Evolutionary conservation across 2,329 filamentous ascomycete species (phyloP).

Genomic region (Leptosphaerulina australis): DNA sequence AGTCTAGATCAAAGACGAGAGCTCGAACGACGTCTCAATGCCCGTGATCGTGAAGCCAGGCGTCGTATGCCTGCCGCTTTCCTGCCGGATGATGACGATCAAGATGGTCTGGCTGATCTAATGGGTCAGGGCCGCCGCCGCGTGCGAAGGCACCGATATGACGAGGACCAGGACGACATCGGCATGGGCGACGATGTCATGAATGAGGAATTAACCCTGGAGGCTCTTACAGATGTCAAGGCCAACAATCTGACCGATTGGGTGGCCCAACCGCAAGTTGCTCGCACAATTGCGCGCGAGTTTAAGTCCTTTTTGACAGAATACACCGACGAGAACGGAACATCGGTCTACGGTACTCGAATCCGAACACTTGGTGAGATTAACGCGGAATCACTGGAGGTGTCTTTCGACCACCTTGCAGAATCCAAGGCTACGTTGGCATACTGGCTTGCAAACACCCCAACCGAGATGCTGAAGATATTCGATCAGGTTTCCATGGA

Average conservation of each 20-base stretch:
- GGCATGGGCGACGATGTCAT: conserved; percentile 92
- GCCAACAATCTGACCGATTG: conserved; percentile 92
- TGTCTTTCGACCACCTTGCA: conserved; percentile 91
- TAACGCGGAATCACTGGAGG: conserved; percentile 94
- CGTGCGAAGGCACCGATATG: conserved; percentile 85
- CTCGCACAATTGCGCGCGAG: conserved; percentile 91
- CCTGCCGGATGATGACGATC: conserved; percentile 80
- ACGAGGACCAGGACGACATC: conserved; percentile 88
- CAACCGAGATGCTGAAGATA: conserved; percentile 91
- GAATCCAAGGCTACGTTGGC: conserved; percentile 91
- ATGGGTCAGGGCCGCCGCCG: conserved; percentile 74
- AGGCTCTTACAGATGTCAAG: conserved; percentile 91
- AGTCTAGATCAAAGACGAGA: conserved; percentile 69
- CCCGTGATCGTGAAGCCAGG: conserved; percentile 72
- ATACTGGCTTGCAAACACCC: conserved; percentile 95
- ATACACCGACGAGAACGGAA: conserved; percentile 86
- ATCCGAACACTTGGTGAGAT: conserved; percentile 96
- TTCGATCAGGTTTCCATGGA: conserved; percentile 98
- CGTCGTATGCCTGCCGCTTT: conserved; percentile 75
- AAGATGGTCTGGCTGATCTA: conserved; percentile 82
- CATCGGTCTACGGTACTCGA: conserved; percentile 91
- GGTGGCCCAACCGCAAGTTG: conserved; percentile 88
- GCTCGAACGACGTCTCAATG: conserved; percentile 74
- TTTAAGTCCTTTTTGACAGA: conserved; percentile 98
- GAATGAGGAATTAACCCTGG: conserved; percentile 91